Base-by-base conservation (phyloP, 345 rosid species). In the Bruguiera gymnorhiza region DNA sequence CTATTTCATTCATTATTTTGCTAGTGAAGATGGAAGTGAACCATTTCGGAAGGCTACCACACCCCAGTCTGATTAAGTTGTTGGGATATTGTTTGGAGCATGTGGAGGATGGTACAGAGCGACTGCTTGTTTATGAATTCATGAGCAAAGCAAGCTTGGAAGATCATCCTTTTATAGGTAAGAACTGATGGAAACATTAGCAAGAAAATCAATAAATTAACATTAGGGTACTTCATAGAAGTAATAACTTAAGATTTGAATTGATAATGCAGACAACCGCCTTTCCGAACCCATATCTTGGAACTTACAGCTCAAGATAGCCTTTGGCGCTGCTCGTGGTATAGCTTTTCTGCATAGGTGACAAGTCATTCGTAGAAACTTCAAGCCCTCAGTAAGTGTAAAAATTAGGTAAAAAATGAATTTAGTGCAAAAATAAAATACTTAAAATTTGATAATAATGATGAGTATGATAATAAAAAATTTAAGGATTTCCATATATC, bases 1-100 rank as follows among this genome's bases (percentile, higher is more conserved):
- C 24, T 26, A 8, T 57, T 62, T 50, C n/a, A 4, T 57, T 56
- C 51, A 65, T 32, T 10, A 39, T 21, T 58, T 62, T 56, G 71
- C 51, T 58, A 23, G 64, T 79, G 70, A 91, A 93, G 98, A 85
- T 89, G 8, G 92, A 91, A 80, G 85, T 90, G 46, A 83, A 83
- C 76, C 87, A 87, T 79, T 84, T 90, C 8, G 97, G 89, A 66
- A 84, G 87, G 78, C 82, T 87, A 63, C 86, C 88, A 26, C 98
- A 91, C 67, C 94, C 94, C 16, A 91, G 89, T 70, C 71, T 93
- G 69, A 93, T 91, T 21, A 86, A 71, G 78, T 54, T 93, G 60
- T 34, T 93, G 69, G 98, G 98, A 34, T 91, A 76, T 61, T 93
- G 97, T 72, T 82, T 80, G 86, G 97, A 93, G 62, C 90, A 6